phyloP scores from a whole-genome alignment of 1,284 basidiomycete species.

The Malassezia nana region DNA sequence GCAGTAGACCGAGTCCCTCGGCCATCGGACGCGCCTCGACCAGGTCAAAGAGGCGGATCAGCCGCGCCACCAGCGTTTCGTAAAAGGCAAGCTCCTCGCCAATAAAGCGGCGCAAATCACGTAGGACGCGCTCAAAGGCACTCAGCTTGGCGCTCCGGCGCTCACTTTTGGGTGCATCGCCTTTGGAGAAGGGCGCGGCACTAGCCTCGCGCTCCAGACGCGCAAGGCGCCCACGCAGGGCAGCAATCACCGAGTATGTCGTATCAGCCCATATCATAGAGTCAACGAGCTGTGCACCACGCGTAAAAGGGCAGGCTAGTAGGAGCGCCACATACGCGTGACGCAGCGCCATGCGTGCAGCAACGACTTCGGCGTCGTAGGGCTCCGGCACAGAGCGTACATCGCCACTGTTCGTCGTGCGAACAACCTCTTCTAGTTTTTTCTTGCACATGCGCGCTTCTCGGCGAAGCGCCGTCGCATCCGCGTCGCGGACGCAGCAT shows the following conservation, averaged over 20 bases:
- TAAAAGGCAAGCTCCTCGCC: constrained; percentile 34
- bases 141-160: constrained; percentile 21
- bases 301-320: constrained; percentile 35
- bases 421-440: constrained; percentile 25
- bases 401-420: constrained; percentile 18
- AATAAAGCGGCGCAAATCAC: constrained; percentile 34
- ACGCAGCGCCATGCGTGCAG: constrained; percentile 34
- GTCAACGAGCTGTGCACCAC: constrained; percentile 30
- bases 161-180: constrained; percentile 3
- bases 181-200: constrained; percentile 17
- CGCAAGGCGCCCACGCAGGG: constrained; percentile 29
- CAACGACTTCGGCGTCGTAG: constrained; percentile 26
- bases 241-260: constrained; percentile 32
- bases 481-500: constrained; percentile 21
- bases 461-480: constrained; percentile 23
- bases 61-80: constrained; percentile 29
- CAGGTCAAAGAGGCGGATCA: constrained; percentile 33
- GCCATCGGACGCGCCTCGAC: constrained; percentile 31
- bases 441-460: constrained; percentile 25
- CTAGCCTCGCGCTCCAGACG: constrained; percentile 24
- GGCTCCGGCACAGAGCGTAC: constrained; percentile 10
- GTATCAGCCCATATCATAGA: constrained; percentile 39
- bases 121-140: constrained; percentile 21
- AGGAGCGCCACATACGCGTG: constrained; percentile 41
- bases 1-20: constrained; percentile 22